Evolutionary conservation across 2,329 filamentous ascomycete genomes (phyloP).

Genomic region (Epichloe coenophiala): DNA sequence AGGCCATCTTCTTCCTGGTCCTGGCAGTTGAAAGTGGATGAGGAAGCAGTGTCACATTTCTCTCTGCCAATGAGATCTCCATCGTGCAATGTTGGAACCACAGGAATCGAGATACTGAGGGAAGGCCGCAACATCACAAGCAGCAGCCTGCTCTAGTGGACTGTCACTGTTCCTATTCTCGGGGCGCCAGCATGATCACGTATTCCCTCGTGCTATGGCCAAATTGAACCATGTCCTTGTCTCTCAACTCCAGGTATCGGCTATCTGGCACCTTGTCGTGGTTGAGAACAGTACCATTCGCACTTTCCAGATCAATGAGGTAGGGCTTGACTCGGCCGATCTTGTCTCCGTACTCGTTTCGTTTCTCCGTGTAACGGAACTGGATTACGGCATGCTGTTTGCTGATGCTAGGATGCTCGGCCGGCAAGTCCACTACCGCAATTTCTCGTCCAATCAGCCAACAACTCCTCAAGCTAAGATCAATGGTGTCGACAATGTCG

Average conservation of each 20-base stretch:
- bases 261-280: slow-evolving; percentile 58
- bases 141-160: not conserved
- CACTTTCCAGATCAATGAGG: slow-evolving; percentile 83
- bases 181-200: slow-evolving; percentile 70
- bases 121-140: too few species aligned
- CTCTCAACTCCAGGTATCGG: slow-evolving; percentile 72
- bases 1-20: too few species aligned
- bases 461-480: slow-evolving; percentile 63
- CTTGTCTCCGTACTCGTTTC: slow-evolving; percentile 77
- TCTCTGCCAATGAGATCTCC: too few species aligned
- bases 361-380: slow-evolving; percentile 73
- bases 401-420: slow-evolving; percentile 85
- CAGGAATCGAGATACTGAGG: too few species aligned
- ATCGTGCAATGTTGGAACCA: too few species aligned
- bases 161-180: slow-evolving; percentile 18
- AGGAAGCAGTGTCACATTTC: too few species aligned
- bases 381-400: slow-evolving; percentile 95
- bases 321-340: slow-evolving; percentile 73
- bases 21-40: too few species aligned
- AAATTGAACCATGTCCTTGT: slow-evolving; percentile 82
- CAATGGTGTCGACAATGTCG: slow-evolving; percentile 69
- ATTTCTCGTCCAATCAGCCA: slow-evolving; percentile 81
- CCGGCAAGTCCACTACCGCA: slow-evolving; percentile 65
- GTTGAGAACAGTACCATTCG: slow-evolving; percentile 80
- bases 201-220: slow-evolving; percentile 85